Percentiles rank a stretch among this genome's conserved stretches.
Conservation (phyloP, 192 early-diverging fungal genomes). For the Coemansia sp. region DNA sequence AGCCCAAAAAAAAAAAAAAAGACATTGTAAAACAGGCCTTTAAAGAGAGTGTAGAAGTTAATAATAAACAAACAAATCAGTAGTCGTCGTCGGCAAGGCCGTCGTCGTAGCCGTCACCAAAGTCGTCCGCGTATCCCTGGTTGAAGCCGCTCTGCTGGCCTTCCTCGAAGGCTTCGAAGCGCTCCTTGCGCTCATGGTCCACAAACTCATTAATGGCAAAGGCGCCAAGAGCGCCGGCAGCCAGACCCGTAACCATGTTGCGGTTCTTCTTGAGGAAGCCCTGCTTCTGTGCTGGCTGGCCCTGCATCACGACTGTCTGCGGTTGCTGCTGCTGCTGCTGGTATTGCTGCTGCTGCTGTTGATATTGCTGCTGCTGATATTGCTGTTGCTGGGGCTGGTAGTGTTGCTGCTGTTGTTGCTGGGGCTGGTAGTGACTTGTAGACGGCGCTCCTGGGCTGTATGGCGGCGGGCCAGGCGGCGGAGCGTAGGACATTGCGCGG, state of each 20-base stretch:
- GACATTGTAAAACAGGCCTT: neutral
- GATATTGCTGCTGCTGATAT: neutral
- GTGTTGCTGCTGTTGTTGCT: neutral
- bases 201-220: constrained; percentile 22
- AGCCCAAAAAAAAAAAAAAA: neutral
- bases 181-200: constrained; percentile 31
- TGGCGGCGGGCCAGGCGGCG: too few species aligned
- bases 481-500: too few species aligned
- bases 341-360: constrained; percentile 6
- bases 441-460: too few species aligned
- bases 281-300: constrained; percentile 11
- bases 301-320: neutral
- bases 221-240: constrained; percentile 27
- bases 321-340: constrained; percentile 6
- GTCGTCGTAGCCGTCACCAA: constrained; percentile 19
- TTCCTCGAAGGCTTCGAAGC: constrained; percentile 23
- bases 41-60: neutral
- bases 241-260: constrained; percentile 23
- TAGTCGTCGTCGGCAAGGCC: constrained; percentile 13
- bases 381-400: neutral
- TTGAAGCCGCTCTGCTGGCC: constrained; percentile 18
- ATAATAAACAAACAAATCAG: neutral
- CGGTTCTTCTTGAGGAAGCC: constrained; percentile 24
- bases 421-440: neutral
- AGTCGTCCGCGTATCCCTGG: constrained; percentile 14